These are phyloP conservation scores for Ustilago vetiveriae DNA, from an alignment of 1,284 basidiomycete genomes.

Conservation along the genomic window DNA sequence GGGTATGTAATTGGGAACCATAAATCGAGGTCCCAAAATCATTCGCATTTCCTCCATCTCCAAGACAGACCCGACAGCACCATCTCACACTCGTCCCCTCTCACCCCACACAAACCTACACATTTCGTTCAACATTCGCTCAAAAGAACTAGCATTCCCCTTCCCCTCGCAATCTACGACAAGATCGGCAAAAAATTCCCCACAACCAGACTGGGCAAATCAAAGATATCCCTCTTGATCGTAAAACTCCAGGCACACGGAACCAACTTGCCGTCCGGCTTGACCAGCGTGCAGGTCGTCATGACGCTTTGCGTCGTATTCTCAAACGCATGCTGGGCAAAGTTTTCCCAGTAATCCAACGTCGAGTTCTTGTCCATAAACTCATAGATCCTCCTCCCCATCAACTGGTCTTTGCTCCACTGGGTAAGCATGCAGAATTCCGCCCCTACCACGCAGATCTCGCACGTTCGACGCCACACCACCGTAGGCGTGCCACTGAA, in stretches of 20 bases:
- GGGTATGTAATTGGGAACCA: background rate
- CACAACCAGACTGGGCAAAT: slow-evolving; percentile 59
- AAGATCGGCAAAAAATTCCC: slow-evolving; percentile 41
- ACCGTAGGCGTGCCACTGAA: slow-evolving; percentile 98
- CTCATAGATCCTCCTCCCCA: slow-evolving; percentile 65
- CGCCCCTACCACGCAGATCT: slow-evolving; percentile 93
- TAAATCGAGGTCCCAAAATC: background rate
- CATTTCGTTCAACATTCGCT: too few species aligned
- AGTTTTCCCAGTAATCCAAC: slow-evolving; percentile 66
- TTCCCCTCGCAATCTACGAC: background rate
- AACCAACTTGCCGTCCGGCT: slow-evolving; percentile 58
- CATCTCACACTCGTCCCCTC: too few species aligned
- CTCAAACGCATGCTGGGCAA: slow-evolving; percentile 66
- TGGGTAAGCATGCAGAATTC: slow-evolving; percentile 91
- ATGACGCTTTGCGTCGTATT: slow-evolving; percentile 64
- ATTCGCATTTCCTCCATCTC: background rate
- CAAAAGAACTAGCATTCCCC: background rate
- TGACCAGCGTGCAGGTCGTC: slow-evolving; percentile 59
- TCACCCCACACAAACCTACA: too few species aligned
- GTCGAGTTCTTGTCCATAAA: slow-evolving; percentile 65
- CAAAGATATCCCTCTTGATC: slow-evolving; percentile 66
- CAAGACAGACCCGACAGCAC: too few species aligned
- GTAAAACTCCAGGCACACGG: slow-evolving; percentile 65
- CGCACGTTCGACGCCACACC: slow-evolving; percentile 97
- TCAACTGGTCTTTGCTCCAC: slow-evolving; percentile 60